Conservation (phyloP, 2,329 filamentous ascomycete species). For the Hawksworthiomyces lignivorus region DNA sequence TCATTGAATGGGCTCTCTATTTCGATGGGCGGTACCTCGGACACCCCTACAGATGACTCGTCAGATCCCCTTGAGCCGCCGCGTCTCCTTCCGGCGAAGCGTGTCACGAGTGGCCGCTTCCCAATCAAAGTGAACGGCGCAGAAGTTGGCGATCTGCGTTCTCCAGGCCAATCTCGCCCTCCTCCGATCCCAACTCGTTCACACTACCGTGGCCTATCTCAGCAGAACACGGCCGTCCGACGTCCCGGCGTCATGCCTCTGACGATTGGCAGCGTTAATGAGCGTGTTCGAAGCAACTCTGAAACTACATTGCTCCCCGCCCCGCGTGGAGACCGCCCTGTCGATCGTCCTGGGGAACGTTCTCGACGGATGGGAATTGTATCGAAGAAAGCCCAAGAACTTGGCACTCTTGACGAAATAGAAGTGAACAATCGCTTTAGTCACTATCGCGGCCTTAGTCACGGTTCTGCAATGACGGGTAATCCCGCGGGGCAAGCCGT, state of each 20-base stretch:
- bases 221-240: constrained; percentile 56
- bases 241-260: constrained; percentile 65
- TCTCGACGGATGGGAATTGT: constrained; percentile 58
- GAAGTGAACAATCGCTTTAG: constrained; percentile 57
- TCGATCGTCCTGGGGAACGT: constrained; percentile 34
- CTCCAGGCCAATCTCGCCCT: constrained; percentile 56
- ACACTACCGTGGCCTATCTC: constrained; percentile 69
- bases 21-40: constrained; percentile 21
- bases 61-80: constrained; percentile 77
- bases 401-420: constrained; percentile 55
- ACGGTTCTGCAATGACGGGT: constrained; percentile 61
- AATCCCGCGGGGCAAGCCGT: constrained; percentile 23
- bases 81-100: constrained; percentile 52
- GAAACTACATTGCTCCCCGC: constrained; percentile 48
- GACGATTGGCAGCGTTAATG: constrained; percentile 61
- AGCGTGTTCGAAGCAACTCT: constrained; percentile 59
- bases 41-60: constrained; percentile 51
- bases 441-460: constrained; percentile 58
- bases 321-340: constrained; percentile 36
- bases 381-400: constrained; percentile 50
- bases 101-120: constrained; percentile 57
- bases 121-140: constrained; percentile 66
- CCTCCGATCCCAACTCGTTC: constrained; percentile 75
- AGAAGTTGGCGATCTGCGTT: constrained; percentile 60
- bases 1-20: not conserved